A percentile compares a stretch with the other conserved stretches of the same genome.
phyloP scores from a whole-genome alignment of 2,329 filamentous ascomycete species.

The Davidsoniella neocaledoniae region DNA sequence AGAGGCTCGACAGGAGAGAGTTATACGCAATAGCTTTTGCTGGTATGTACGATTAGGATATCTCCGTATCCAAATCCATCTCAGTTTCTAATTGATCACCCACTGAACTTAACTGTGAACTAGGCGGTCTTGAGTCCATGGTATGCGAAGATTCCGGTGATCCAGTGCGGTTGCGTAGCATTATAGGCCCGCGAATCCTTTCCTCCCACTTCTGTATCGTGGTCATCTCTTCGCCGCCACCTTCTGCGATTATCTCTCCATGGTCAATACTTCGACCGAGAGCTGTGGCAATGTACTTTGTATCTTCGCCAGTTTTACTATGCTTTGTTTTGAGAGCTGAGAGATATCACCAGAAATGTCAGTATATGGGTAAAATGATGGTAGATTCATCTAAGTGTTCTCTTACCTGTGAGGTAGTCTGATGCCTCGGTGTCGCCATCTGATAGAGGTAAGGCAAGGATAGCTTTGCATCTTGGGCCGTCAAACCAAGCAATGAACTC shows the following conservation, averaged over 20 bases:
- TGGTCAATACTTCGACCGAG: conserved; percentile 59
- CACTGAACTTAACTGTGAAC: conserved; percentile 40
- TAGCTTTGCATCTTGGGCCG: conserved; percentile 59
- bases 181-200: conserved; percentile 20
- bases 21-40: too few relatives aligned
- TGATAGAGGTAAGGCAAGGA: conserved; percentile 63
- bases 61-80: conserved; percentile 30
- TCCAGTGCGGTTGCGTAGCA: conserved; percentile 4
- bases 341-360: background rate
- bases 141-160: conserved; percentile 1
- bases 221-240: conserved; percentile 40
- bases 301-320: conserved; percentile 74
- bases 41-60: too few relatives aligned
- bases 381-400: background rate
- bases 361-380: conserved; percentile 1
- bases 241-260: conserved; percentile 60
- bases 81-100: conserved; percentile 28
- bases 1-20: too few relatives aligned
- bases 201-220: conserved; percentile 51
- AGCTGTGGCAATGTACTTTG: conserved; percentile 69
- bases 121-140: conserved; percentile 28
- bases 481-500: conserved; percentile 66
- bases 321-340: conserved; percentile 78
- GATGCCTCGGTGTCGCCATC: conserved; percentile 46
- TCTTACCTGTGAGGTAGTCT: conserved; percentile 50